Base-by-base conservation (phyloP, 805 yeast species). In the Ogataea siamensis region DNA sequence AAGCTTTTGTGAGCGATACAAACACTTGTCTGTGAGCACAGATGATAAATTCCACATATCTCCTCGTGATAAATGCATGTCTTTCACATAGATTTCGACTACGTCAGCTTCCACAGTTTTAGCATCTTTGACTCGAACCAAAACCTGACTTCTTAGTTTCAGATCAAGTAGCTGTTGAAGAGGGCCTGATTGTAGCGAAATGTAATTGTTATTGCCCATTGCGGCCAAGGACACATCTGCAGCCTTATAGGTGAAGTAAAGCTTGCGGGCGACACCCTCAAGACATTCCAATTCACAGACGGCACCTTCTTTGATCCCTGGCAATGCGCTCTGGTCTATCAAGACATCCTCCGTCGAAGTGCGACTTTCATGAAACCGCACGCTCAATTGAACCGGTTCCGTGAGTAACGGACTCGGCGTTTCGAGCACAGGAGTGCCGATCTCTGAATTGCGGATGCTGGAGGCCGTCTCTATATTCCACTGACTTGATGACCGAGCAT, bases 11-110 rank as follows among this genome's bases (percentile, higher is more conserved):
- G 78, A 74, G 7, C 70, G 67, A 53, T 83, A 78, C 2, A 86
- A 72, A 58, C 96, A 86, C 5, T 74, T 63, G 7, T 77, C 77
- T 0, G 72, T 70, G 37, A 91, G 47, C 13, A 69, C 54, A 1
- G 85, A 70, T 0, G 95, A 77, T 10, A 91, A 64, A 17, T 74
- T 69, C 96, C 98, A 93, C 88, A 89, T 91, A 51, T 87, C 93
- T 43, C 95, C 96, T 48, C 99, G 67, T 3, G 95, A 78, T 11
- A 93, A 63, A 47, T 83, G 77, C 14, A 87, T 69, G 52, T 93
- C 97, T 51, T 80, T 86, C 37, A 87, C 74, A 55, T 79, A 79
- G 5, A 93, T 63, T 53, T 93, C 98, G 3, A 89, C 75, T 2
- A 87, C 72, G 51, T 93, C 96, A 1, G 89, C 83, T 45, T 77